Conservation (phyloP, 805 yeast genomes). For the Hanseniaspora clermontiae region DNA sequence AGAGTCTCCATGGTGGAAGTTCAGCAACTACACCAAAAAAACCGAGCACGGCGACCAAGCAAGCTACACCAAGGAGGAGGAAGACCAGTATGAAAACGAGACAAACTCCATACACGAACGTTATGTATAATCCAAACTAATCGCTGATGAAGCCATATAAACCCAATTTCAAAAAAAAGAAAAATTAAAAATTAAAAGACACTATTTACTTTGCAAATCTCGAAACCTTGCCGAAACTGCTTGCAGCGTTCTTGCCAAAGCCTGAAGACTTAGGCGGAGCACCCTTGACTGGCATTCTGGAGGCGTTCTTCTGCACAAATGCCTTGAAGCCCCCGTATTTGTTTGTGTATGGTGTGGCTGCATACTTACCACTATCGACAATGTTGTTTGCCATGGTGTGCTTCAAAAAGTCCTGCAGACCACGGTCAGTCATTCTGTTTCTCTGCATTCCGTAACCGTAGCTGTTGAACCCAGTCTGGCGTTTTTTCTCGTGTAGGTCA, state of each 20-base stretch:
- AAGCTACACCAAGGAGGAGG: not conserved
- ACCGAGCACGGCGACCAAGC: not conserved
- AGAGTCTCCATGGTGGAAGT: slow-evolving; percentile 1
- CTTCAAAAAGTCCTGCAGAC: not conserved
- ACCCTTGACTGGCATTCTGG: not conserved
- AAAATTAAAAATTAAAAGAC: not conserved
- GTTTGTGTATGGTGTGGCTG: slow-evolving; percentile 3
- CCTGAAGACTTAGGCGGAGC: not conserved
- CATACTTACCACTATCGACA: not conserved
- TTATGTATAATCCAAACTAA: too few species aligned
- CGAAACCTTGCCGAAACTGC: not conserved
- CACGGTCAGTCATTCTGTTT: not conserved
- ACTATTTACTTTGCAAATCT: not conserved
- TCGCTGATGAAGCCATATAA: too few species aligned
- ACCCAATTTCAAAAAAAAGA: too few species aligned
- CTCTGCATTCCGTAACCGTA: not conserved
- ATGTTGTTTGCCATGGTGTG: not conserved
- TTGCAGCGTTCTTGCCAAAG: not conserved
- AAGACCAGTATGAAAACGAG: not conserved
- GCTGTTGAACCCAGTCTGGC: not conserved
- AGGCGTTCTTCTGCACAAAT: not conserved
- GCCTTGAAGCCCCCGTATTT: slow-evolving; percentile 10
- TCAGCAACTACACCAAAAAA: not conserved
- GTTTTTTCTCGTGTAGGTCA: not conserved
- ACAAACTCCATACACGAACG: not conserved